Percentiles rank a stretch among this genome's conserved stretches.
These are phyloP conservation scores for Pistacia integerrima DNA, from an alignment of 345 rosid species.

Conservation along the genomic window DNA sequence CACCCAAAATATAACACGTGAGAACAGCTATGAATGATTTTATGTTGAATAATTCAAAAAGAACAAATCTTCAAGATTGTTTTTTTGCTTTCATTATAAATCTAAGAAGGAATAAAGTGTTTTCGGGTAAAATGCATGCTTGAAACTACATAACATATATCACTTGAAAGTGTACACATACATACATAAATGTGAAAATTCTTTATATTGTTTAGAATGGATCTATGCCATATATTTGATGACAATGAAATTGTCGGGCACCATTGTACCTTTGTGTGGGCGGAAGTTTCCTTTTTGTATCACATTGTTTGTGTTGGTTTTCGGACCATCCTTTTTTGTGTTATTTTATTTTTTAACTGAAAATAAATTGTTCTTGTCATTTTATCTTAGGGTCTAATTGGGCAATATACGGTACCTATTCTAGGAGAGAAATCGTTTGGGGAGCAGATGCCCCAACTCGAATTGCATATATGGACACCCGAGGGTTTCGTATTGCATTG, in stretches of 20 bases:
- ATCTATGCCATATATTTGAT: background rate
- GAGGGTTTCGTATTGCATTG: slow-evolving; percentile 45
- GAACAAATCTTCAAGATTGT: background rate
- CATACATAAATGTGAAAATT: too few relatives aligned
- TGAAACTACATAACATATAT: background rate
- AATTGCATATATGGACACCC: slow-evolving; percentile 98
- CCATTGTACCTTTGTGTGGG: background rate
- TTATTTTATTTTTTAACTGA: background rate
- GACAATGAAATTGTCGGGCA: background rate
- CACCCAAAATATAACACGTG: background rate
- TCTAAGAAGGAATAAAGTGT: too few relatives aligned
- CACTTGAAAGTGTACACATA: background rate
- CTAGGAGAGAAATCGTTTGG: slow-evolving; percentile 98
- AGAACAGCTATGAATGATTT: background rate
- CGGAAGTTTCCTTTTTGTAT: background rate
- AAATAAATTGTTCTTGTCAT: slow-evolving; percentile 13
- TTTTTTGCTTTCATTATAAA: background rate
- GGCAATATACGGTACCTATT: slow-evolving; percentile 96
- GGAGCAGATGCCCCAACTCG: slow-evolving; percentile 98
- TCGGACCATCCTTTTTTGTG: background rate
- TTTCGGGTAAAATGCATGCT: background rate
- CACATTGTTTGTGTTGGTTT: slow-evolving; percentile 5
- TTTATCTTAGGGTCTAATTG: slow-evolving; percentile 72
- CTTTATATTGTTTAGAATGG: background rate
- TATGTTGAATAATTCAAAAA: background rate